phyloP scores from a whole-genome alignment of 1,284 basidiomycete genomes.

The Bothia castanella region DNA sequence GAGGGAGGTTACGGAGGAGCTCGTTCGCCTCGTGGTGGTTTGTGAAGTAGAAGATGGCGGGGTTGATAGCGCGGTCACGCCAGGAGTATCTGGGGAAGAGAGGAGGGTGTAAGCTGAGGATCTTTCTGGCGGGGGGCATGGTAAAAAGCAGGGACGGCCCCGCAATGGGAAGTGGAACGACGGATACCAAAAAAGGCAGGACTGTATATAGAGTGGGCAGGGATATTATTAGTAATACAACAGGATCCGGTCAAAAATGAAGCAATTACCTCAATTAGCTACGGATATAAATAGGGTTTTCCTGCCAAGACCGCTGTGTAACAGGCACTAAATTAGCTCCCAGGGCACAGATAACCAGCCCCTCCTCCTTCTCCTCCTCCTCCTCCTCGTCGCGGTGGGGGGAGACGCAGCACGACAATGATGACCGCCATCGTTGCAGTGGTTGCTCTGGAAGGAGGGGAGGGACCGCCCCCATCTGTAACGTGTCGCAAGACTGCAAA shows the following conservation, averaged over 20 bases:
- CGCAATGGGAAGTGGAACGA: conserved; percentile 5
- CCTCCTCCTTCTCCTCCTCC: not conserved
- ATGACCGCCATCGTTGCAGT: too few species aligned
- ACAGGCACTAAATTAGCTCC: conserved; percentile 29
- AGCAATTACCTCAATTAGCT: conserved; percentile 19
- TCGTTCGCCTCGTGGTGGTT: conserved; percentile 23
- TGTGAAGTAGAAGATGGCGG: conserved; percentile 25
- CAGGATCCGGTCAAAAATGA: conserved; percentile 24
- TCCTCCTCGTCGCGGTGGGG: not conserved
- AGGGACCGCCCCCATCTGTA: not conserved
- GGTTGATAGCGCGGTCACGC: conserved; percentile 8
- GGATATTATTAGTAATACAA: too few species aligned
- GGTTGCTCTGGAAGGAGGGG: too few species aligned
- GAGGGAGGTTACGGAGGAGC: conserved; percentile 20
- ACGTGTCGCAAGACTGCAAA: conserved; percentile 21
- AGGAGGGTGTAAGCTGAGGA: not conserved
- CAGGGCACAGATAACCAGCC: conserved; percentile 7
- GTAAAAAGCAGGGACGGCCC: conserved; percentile 3
- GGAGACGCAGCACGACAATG: not conserved
- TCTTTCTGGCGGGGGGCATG: conserved; percentile 12
- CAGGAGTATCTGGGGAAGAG: conserved; percentile 29
- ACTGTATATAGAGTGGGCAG: conserved; percentile 6
- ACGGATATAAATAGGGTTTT: conserved; percentile 32
- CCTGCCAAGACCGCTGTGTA: conserved; percentile 31
- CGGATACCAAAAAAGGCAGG: conserved; percentile 15